Evolutionary conservation across 805 yeast genomes (phyloP), one percentile per base, ranked within the genome.

Genomic region (Yarrowia deformans): DNA sequence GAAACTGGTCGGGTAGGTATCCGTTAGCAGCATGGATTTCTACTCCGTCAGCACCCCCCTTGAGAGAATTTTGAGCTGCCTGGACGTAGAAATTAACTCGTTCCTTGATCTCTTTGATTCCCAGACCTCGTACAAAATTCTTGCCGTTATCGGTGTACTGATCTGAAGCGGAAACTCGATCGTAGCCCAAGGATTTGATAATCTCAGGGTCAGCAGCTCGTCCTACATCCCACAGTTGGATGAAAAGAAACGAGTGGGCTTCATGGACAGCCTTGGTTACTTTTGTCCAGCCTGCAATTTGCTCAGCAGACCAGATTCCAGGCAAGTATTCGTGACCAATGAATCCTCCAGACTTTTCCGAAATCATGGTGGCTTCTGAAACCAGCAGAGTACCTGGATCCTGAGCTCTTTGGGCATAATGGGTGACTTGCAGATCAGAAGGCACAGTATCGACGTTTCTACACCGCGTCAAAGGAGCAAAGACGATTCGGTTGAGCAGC

Each of bases 21-120:
- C 91, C 91, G 75, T 87, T 87, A 23, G 92, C 92, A 46, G 81
- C 81, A 75, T 88, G 91, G 63, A 88, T 79, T 74, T 87, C 91
- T 58, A 89, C 84, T 71, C 88, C 88, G 76, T 89, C 91, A 66
- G 85, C 82, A 0, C 88, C 87, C 8, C 86, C 83, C 16, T 79
- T 81, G 42, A 82, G 77, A 1, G 90, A 85, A 70, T 82, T 81
- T 69, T 80, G 78, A 78, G 89, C 87, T 49, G 87, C 85, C 2
- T 72, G 70, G 12, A 80, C 84, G 72, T 76, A 86, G 56, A 81
- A 81, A 48, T 77, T 71, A 32, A 81, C 78, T 69, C 79, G 79
- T 67, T 81, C 79, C 63, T 82, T 77, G 72, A 86, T 75, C 68
- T 83, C 84, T 23, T 71, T 76, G 8, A 77, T 73, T n/a, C 83